These are phyloP conservation scores for Pascua guehoae DNA, from an alignment of 1,284 basidiomycete species.

Conservation along the genomic window DNA sequence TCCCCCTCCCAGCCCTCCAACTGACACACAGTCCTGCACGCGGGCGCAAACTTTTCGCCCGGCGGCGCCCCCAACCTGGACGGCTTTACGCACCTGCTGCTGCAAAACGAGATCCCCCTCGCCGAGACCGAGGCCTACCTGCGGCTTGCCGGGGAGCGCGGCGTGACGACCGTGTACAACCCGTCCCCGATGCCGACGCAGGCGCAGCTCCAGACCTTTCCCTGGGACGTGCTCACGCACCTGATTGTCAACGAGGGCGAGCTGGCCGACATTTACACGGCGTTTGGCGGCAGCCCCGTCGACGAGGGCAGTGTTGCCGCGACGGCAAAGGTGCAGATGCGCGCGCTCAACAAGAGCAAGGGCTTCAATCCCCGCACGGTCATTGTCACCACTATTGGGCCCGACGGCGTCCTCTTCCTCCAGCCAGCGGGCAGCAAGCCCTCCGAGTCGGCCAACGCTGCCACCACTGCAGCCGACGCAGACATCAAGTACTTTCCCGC, in stretches of 20 bases:
- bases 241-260: conserved; percentile 58
- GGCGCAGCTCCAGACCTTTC: conserved; percentile 49
- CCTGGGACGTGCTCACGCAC: conserved; percentile 53
- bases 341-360: conserved; percentile 1
- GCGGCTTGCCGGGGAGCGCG: conserved; percentile 23
- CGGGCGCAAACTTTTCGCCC: conserved; percentile 45
- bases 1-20: neutral
- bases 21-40: conserved; percentile 43
- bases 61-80: conserved; percentile 12
- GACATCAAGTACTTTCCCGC: conserved; percentile 9
- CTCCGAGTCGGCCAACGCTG: too few relatives aligned
- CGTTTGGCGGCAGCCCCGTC: conserved; percentile 11
- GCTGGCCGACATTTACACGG: conserved; percentile 27
- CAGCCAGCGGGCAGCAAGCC: neutral
- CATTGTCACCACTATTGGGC: conserved; percentile 13
- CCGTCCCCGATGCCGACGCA: conserved; percentile 55
- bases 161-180: conserved; percentile 53
- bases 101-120: conserved; percentile 59
- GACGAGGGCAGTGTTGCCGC: conserved; percentile 5
- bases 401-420: conserved; percentile 12
- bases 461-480: neutral
- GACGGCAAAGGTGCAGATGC: conserved; percentile 6
- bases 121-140: conserved; percentile 51
- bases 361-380: conserved; percentile 6
- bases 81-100: conserved; percentile 51